A percentile compares a stretch with the other conserved stretches of the same genome.
These are phyloP conservation scores for Echria macrotheca DNA, from an alignment of 495 filamentous ascomycete species.

Conservation along the genomic window DNA sequence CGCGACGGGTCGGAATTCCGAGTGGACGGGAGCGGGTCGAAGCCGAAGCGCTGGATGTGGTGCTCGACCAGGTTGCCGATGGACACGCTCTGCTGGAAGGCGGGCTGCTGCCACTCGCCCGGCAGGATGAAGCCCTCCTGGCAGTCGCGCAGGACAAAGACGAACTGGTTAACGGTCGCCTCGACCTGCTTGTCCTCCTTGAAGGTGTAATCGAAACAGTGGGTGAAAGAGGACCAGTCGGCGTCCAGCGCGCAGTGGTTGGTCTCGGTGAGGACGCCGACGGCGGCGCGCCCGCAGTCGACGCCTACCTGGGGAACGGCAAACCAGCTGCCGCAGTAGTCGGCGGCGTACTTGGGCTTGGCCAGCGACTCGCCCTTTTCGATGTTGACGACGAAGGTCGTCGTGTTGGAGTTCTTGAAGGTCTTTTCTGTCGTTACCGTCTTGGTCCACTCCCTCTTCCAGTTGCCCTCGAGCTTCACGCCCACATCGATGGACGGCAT, in stretches of 20 bases:
- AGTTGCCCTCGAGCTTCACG: no score
- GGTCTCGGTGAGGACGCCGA: neutral
- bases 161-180: neutral
- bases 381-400: neutral
- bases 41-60: constrained; percentile 10
- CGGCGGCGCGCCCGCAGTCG: constrained; percentile 6
- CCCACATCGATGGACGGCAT: no score
- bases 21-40: no score
- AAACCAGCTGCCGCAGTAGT: constrained; percentile 14
- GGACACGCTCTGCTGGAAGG: constrained; percentile 8
- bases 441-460: neutral
- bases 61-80: neutral
- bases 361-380: neutral
- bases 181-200: neutral
- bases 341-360: constrained; percentile 2
- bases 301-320: constrained; percentile 4
- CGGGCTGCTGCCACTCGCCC: constrained; percentile 15
- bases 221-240: neutral
- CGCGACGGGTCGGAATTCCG: no score
- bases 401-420: neutral
- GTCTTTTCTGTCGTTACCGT: neutral
- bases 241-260: neutral
- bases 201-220: constrained; percentile 15
- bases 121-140: constrained; percentile 13
- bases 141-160: constrained; percentile 14